Base-by-base conservation (phyloP, 805 yeast species). In the Starmerella riodocensis region DNA sequence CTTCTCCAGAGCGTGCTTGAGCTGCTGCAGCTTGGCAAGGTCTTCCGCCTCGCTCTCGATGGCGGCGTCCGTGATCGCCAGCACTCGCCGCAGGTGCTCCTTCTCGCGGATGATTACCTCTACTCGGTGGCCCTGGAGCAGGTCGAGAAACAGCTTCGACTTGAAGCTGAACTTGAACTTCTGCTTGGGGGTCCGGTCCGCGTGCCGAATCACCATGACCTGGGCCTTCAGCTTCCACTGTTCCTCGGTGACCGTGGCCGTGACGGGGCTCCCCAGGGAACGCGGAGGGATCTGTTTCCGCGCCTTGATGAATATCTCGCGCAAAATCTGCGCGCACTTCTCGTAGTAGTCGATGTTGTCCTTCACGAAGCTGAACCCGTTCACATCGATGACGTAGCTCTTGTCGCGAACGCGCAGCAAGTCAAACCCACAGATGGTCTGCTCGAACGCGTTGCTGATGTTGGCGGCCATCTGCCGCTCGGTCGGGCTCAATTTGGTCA, bases 101-200 rank as follows among this genome's bases (percentile, higher is more conserved):
- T 78, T 83, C 41, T 88, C 93, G 50, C 99, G 70, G 37, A 91
- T 86, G 39, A 91, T 91, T 17, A 91, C 95, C 55, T 91, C 98
- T 54, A 85, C 95, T 50, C 79, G 84, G 55, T 91, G 94, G 3
- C 96, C 97, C 59, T 88, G 88, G 49, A 91, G 64, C 40, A 91
- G 61, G 0, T 91, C 82, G 32, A 85, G 75, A 55, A 91, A 91
- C 9, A 83, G 69, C 5, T 84, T 86, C 2, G 93, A 78, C 49
- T 78, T 77, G 65, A 91, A 91, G 0, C 96, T 85, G 61, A 84
- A 93, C 57, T 91, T 91, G 65, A 91, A 83, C 59, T 91, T 91
- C 63, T 91, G 98, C 59, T 91, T 91, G 13, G 99, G 99, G 0
- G 99, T 91, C 57, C 99, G 73, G 58, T 91, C 99, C 6, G 97